These are phyloP conservation scores for Melastoma malabathricum DNA, from an alignment of 345 rosid genomes.

Conservation along the genomic window DNA sequence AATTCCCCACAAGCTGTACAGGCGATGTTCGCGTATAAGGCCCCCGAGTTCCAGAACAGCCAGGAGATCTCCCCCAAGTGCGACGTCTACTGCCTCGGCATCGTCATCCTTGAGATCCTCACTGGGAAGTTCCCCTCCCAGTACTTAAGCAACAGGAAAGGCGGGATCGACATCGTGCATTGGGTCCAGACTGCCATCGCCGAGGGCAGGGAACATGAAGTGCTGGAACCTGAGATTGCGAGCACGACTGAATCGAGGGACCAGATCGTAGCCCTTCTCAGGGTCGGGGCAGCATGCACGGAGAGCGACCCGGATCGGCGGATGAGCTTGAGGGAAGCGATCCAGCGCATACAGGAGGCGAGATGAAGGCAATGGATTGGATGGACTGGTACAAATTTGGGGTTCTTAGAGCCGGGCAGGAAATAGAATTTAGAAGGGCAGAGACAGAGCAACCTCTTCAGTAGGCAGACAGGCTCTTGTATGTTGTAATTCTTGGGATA, in stretches of 20 bases:
- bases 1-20: conserved; percentile 21
- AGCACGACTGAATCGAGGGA: conserved; percentile 13
- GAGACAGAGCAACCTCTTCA: too few species aligned
- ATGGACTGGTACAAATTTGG: too few species aligned
- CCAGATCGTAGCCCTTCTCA: conserved; percentile 36
- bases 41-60: conserved; percentile 40
- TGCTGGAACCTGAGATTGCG: conserved; percentile 61
- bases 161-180: conserved; percentile 48
- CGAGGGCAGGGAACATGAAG: conserved; percentile 27
- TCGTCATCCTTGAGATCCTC: conserved; percentile 55
- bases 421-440: too few species aligned
- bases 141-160: conserved; percentile 39
- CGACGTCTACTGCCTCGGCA: conserved; percentile 70
- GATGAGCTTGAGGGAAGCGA: conserved; percentile 38
- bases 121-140: conserved; percentile 76
- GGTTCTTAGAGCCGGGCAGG: too few species aligned
- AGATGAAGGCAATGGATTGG: conserved; percentile 1
- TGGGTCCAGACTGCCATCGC: conserved; percentile 36
- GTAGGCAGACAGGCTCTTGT: too few species aligned
- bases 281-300: conserved; percentile 47
- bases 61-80: conserved; percentile 45
- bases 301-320: conserved; percentile 37
- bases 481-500: too few species aligned
- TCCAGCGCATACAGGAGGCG: conserved; percentile 44
- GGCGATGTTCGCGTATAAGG: conserved; percentile 40